Percentiles rank a stretch among this genome's conserved stretches.
phyloP scores from a whole-genome alignment of 345 rosid species.

The Eucalyptus virginea region DNA sequence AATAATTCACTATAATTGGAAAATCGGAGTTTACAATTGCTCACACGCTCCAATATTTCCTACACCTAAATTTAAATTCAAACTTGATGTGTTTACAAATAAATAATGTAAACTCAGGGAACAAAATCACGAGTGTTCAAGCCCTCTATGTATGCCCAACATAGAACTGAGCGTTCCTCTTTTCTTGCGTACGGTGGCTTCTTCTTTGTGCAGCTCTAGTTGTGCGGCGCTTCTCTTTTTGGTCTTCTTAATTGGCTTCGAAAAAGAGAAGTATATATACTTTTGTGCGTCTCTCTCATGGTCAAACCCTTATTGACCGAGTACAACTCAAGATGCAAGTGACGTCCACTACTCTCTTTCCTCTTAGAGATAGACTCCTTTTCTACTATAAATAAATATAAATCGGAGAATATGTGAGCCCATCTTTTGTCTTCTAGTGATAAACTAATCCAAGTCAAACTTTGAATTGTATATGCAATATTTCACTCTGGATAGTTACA shows the following conservation, averaged over 20 bases:
- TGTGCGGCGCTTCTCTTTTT: neutral
- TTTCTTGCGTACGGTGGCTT: neutral
- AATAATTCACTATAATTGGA: too few species aligned
- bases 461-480: too few species aligned
- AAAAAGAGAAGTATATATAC: too few species aligned
- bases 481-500: neutral
- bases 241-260: too few species aligned
- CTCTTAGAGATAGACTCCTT: neutral
- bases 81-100: too few species aligned
- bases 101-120: too few species aligned
- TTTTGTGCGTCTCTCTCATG: neutral
- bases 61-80: too few species aligned
- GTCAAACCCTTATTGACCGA: neutral
- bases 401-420: neutral
- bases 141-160: too few species aligned
- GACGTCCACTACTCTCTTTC: neutral
- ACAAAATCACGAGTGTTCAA: too few species aligned
- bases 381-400: too few species aligned
- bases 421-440: neutral
- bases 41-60: accelerated
- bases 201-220: neutral
- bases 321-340: neutral
- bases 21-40: accelerated
- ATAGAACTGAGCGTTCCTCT: too few species aligned
- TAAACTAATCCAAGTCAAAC: neutral